Conservation (phyloP, 805 yeast species). For the Priceomyces carsonii region DNA sequence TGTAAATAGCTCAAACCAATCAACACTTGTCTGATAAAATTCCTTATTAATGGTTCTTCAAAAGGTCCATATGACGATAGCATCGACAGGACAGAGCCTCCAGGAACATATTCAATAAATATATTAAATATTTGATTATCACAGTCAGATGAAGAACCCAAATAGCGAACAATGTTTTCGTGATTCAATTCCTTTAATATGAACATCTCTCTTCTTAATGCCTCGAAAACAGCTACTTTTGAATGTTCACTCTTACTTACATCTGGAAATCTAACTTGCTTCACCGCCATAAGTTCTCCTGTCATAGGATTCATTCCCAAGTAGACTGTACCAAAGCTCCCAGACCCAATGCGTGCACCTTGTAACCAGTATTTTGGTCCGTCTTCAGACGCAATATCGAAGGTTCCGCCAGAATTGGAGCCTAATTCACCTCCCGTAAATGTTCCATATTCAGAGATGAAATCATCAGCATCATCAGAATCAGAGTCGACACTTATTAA, state of each 20-base stretch:
- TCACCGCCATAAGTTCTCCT: slow-evolving; percentile 96
- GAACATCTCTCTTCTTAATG: slow-evolving; percentile 78
- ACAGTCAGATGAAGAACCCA: slow-evolving; percentile 68
- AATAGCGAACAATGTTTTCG: slow-evolving; percentile 87
- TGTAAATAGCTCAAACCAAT: slow-evolving; percentile 76
- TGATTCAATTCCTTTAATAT: slow-evolving; percentile 79
- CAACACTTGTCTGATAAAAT: slow-evolving; percentile 73
- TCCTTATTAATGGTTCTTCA: slow-evolving; percentile 72
- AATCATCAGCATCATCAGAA: slow-evolving; percentile 41
- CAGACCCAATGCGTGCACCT: slow-evolving; percentile 92
- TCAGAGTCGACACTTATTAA: slow-evolving; percentile 43
- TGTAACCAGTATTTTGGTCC: slow-evolving; percentile 82
- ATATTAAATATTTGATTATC: slow-evolving; percentile 75
- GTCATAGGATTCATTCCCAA: slow-evolving; percentile 89
- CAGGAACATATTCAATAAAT: slow-evolving; percentile 63
- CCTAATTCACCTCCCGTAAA: slow-evolving; percentile 8
- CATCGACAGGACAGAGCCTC: slow-evolving; percentile 63
- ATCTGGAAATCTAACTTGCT: slow-evolving; percentile 77
- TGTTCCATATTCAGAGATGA: slow-evolving; percentile 26
- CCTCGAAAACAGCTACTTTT: slow-evolving; percentile 63
- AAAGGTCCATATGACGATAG: slow-evolving; percentile 73
- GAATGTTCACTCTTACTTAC: slow-evolving; percentile 30
- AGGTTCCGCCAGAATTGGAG: slow-evolving; percentile 2
- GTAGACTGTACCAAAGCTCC: slow-evolving; percentile 92
- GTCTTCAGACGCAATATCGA: slow-evolving; percentile 10